Evolutionary conservation across 768 basidiomycete genomes (phyloP).

Genomic region (Auriscalpium orientale): DNA sequence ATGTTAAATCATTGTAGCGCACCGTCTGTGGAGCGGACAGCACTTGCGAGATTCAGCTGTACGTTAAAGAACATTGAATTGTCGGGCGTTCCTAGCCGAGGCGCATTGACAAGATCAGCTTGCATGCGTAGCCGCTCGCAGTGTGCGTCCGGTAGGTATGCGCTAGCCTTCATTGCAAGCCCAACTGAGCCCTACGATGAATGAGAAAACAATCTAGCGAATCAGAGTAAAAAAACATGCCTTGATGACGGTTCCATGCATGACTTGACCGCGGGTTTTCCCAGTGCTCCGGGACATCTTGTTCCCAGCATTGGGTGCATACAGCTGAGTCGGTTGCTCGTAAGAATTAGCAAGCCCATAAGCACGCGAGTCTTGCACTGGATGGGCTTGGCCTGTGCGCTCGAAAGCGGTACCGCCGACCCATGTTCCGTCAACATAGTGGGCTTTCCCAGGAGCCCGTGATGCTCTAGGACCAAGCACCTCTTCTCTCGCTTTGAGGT

Average conservation of each 20-base stretch:
- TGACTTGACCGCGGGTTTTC: not conserved
- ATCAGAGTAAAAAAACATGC: not conserved
- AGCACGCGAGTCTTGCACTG: not conserved
- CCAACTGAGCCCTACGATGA: not conserved
- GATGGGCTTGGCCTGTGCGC: not conserved
- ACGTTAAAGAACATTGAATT: not conserved
- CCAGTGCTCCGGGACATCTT: not conserved
- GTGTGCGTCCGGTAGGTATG: not conserved
- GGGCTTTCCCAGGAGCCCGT: too few relatives aligned
- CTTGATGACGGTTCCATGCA: not conserved
- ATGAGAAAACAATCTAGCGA: not conserved
- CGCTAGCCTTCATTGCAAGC: not conserved
- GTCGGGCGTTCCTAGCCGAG: not conserved
- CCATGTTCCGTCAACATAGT: not conserved
- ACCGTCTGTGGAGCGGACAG: not conserved
- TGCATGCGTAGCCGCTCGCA: not conserved
- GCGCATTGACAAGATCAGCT: not conserved
- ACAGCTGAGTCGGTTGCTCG: not conserved
- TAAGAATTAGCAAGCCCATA: not conserved
- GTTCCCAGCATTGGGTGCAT: not conserved
- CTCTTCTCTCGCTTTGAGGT: too few relatives aligned
- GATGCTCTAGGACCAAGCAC: too few relatives aligned
- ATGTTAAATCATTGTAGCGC: not conserved
- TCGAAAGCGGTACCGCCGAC: not conserved
- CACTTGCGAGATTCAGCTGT: not conserved